A percentile compares a stretch with the other conserved stretches of the same genome.
Conservation (phyloP, 371 early-diverging fungal species). For the Mortierella sp. region DNA sequence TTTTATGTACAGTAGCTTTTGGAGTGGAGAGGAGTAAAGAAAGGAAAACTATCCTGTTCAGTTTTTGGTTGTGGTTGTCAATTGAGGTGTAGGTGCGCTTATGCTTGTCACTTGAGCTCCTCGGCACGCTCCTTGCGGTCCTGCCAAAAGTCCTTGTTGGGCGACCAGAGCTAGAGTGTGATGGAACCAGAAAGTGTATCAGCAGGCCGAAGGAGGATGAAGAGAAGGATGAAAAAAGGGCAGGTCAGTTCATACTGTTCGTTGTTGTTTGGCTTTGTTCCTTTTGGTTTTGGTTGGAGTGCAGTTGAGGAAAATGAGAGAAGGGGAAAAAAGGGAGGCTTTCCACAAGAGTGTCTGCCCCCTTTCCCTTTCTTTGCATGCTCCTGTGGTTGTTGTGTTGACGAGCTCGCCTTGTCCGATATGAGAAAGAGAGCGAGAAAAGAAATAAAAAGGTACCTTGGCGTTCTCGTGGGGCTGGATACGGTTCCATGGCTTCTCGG, state of each 20-base stretch:
- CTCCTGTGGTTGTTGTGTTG: neutral
- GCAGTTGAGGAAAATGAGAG: neutral
- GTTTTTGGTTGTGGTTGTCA: neutral
- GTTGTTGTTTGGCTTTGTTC: neutral
- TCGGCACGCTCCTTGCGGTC: constrained; percentile 36
- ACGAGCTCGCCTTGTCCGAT: neutral
- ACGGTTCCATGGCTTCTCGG: constrained; percentile 58
- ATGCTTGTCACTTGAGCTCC: constrained; percentile 24
- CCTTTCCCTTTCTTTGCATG: neutral
- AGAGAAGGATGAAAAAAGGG: neutral
- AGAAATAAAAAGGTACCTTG: constrained; percentile 31
- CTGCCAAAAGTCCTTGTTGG: constrained; percentile 57
- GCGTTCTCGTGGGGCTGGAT: constrained; percentile 58
- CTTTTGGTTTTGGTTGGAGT: neutral
- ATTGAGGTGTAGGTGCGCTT: neutral
- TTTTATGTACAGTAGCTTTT: constrained; percentile 12
- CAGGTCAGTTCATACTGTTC: neutral
- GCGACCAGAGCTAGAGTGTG: constrained; percentile 48
- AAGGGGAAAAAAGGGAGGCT: neutral
- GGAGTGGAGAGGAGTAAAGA: constrained; percentile 34
- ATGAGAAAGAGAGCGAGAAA: neutral
- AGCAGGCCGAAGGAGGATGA: neutral
- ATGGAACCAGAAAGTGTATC: neutral
- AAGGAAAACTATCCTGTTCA: neutral
- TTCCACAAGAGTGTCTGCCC: neutral